Evolutionary conservation across 2,329 filamentous ascomycete genomes (phyloP), one percentile per base, ranked within the genome.

Genomic region (Colletotrichum godetiae): DNA sequence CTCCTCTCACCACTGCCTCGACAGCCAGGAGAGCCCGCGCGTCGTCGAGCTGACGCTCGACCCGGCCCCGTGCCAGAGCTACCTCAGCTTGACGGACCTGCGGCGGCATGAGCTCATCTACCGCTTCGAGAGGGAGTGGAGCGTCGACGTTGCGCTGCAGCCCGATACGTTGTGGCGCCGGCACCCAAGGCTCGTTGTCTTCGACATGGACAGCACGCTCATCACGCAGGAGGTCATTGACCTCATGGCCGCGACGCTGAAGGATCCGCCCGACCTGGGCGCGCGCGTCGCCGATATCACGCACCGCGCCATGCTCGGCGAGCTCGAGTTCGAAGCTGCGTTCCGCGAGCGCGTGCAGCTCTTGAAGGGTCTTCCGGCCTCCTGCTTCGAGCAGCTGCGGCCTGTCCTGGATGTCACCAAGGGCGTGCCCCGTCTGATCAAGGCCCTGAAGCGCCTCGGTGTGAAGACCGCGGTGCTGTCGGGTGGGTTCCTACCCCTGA

Each of bases 191-290:
- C 87, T 98, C 12, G 95, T 96, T 4, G 94, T 98, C 37, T 99
- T 99, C 80, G 97, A 99, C 82, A 99, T 99, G 97, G 97, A 99
- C 85, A 97, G 93, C 82, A 99, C 97, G 0, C 89, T 99, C 73
- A 98, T 99, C 81, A 93, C 96, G 67, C 95, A 99, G 82, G 97
- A 99, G 85, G 95, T 98, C 74, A 98, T 99, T 80, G 97, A 99
- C 82, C 92, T 98, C 78, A 92, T 99, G 69, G 97, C 97, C 4
- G 92, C 93, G 67, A 93, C 93, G 49, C 91, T 98, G 78, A 87
- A 84, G 60, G 85, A 93, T 83, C 85, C 89, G 80, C 84, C 89
- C 2, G 94, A 95, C 65, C 89, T 97, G n/a, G 91, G 94, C 77
- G 91, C 91, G 66, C 87, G 94, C 78, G 96, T 99, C 52, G 93